Percentiles rank a stretch among this genome's conserved stretches.
phyloP scores from a whole-genome alignment of 345 rosid species.

The Garcia nutans region DNA sequence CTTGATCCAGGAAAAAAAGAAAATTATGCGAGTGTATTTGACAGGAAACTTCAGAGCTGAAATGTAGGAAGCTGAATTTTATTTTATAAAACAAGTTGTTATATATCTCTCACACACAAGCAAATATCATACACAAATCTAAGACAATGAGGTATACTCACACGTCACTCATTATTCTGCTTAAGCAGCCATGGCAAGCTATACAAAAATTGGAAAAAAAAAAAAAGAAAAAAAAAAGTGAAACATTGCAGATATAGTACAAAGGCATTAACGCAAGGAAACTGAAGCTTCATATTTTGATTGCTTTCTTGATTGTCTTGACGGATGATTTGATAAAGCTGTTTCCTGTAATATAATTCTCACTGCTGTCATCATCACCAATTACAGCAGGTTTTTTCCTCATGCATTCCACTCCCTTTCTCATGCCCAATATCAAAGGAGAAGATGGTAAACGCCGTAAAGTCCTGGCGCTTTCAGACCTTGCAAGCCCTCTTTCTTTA shows the following conservation, averaged over 20 bases:
- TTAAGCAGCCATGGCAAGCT: constrained; percentile 14
- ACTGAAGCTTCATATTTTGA: constrained; percentile 36
- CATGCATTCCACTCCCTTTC: constrained; percentile 84
- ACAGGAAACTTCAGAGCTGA: background rate
- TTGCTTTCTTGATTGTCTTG: constrained; percentile 67
- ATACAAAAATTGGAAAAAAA: constrained; percentile 1
- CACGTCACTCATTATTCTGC: constrained; percentile 35
- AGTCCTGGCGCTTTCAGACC: constrained; percentile 86
- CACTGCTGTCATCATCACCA: constrained; percentile 51
- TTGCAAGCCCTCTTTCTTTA: constrained; percentile 47
- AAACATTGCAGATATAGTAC: constrained; percentile 5
- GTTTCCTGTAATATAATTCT: constrained; percentile 47
- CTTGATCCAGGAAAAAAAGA: too few relatives aligned
- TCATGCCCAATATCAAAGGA: constrained; percentile 68
- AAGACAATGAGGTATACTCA: constrained; percentile 6
- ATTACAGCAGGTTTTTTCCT: constrained; percentile 68
- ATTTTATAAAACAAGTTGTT: constrained; percentile 47
- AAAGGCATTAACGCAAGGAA: background rate
- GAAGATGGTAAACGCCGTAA: constrained; percentile 84
- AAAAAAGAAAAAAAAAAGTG: background rate
- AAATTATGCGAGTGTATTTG: too few relatives aligned
- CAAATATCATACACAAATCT: constrained; percentile 15
- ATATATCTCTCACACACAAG: constrained; percentile 28
- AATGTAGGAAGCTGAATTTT: background rate
- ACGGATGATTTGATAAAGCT: constrained; percentile 73